These are phyloP conservation scores for Russula sp. DNA, from an alignment of 768 basidiomycete species.

Conservation along the genomic window DNA sequence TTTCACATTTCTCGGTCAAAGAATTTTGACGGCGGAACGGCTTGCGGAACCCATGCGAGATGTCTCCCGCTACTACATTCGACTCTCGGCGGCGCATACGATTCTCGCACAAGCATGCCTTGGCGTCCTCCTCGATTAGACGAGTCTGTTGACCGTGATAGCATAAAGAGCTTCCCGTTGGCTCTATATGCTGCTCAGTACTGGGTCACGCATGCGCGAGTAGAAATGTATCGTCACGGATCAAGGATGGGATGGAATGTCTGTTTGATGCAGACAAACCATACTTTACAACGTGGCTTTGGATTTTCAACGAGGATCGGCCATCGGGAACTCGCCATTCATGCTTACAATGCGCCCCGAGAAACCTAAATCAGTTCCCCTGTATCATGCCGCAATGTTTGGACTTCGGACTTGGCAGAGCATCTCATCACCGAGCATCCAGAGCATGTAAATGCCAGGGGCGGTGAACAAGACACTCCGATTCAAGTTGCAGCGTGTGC, in stretches of 20 bases:
- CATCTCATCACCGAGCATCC: not conserved
- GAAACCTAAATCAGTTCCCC: not conserved
- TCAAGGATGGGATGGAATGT: slow-evolving; percentile 1
- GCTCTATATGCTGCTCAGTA: not conserved
- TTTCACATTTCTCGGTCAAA: not conserved
- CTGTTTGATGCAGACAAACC: not conserved
- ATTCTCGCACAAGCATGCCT: slow-evolving; percentile 7
- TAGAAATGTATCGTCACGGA: not conserved
- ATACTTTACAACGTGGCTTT: slow-evolving; percentile 1
- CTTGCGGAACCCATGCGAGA: not conserved
- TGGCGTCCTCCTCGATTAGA: slow-evolving; percentile 5
- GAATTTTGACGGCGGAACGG: not conserved
- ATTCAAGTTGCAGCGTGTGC: not conserved
- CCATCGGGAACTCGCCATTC: too few relatives aligned
- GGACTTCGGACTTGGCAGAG: not conserved
- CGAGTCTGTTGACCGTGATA: not conserved
- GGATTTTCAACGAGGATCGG: not conserved
- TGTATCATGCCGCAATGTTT: not conserved
- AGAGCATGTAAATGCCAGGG: not conserved
- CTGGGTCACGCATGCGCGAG: not conserved
- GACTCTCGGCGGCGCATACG: not conserved
- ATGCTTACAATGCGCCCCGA: not conserved
- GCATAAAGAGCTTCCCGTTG: not conserved
- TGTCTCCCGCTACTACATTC: not conserved
- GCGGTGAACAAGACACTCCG: not conserved